Evolutionary conservation across 2,329 filamentous ascomycete species (phyloP).

Genomic region (Waltergamsia citrina): DNA sequence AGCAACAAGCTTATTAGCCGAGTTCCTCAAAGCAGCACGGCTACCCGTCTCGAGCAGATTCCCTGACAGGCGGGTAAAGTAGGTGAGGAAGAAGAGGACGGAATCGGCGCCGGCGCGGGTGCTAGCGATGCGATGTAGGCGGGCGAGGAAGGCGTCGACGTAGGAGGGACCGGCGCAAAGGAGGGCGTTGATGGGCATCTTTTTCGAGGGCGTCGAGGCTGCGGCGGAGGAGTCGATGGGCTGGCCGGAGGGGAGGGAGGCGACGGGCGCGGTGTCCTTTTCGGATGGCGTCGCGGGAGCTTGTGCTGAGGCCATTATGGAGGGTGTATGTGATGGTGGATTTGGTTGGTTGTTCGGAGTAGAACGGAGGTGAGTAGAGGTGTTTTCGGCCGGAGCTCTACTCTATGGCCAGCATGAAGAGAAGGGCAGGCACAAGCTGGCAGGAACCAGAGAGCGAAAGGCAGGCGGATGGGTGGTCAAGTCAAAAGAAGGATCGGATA

Average conservation of each 20-base stretch:
- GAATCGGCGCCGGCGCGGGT: conserved; percentile 62
- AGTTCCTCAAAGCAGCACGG: conserved; percentile 45
- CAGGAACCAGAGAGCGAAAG: not conserved
- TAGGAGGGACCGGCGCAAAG: conserved; percentile 11
- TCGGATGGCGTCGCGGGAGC: too few species aligned
- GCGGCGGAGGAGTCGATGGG: conserved; percentile 3
- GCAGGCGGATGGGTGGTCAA: not conserved
- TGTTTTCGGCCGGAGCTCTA: too few species aligned
- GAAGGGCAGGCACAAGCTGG: too few species aligned
- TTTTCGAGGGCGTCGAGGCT: not conserved
- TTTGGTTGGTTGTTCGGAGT: too few species aligned
- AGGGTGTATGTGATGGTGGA: too few species aligned
- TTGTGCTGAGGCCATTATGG: too few species aligned
- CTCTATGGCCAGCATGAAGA: too few species aligned
- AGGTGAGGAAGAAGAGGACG: conserved; percentile 59
- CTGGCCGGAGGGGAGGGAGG: conserved; percentile 3
- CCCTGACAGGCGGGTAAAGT: conserved; percentile 49
- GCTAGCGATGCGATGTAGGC: conserved; percentile 53
- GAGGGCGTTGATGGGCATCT: conserved; percentile 4
- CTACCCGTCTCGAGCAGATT: conserved; percentile 41
- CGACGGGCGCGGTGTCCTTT: not conserved
- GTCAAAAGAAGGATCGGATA: not conserved
- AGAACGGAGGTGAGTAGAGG: too few species aligned
- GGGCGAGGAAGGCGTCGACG: conserved; percentile 43
- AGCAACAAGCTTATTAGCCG: conserved; percentile 41